Base-by-base conservation (phyloP, 2,329 filamentous ascomycete genomes). In the Elsinoe batatas region DNA sequence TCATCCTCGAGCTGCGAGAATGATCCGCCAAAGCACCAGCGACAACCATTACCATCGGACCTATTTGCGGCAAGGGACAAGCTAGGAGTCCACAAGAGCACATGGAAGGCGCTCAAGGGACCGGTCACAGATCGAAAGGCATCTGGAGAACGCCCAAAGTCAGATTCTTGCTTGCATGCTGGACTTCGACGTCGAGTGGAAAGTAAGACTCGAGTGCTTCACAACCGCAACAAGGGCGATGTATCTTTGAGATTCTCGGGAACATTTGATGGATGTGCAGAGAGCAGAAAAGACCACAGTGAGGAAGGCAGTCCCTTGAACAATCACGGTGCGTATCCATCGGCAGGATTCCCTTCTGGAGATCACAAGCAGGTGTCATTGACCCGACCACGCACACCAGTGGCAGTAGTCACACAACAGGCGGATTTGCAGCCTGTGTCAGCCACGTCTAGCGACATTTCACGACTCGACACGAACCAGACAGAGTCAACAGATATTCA, bases 1-100 rank as follows among this genome's bases (percentile, higher is more conserved):
- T 50, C 46, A 18, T 50, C 46, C 8, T 50, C 46, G n/a, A 50
- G 46, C 32, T 50, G 32, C 17, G 46, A 50, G 30, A 50, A 50
- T 11, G 46, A 50, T n/a, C 46, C 46, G 6, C 46, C 46, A 11
- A 26, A n/a, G 12, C 30, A 50, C 17, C 46, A 18, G 7, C 46
- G 46, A 15, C 33, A 50, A 8, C 26, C 32, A 15, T 13, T 50
- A 32, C 46, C 46, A 8, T 37, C 46, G 3, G 46, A 32, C n/a
- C 30, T 50, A 8, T 50, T 50, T 15, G 3, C 18, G 2, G 7
- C 3, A 26, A 37, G 11, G 13, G 46, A 50, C 32, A 32, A 18
- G 11, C 3, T 20, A 12, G 11, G 22, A 13, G 12, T 32, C 15
- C 13, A 35, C 3, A n/a, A 37, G 6, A 20, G 46, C 30, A 12